These are phyloP conservation scores for Coemansia sp. DNA, from an alignment of 192 early-diverging fungal genomes.

Conservation along the genomic window DNA sequence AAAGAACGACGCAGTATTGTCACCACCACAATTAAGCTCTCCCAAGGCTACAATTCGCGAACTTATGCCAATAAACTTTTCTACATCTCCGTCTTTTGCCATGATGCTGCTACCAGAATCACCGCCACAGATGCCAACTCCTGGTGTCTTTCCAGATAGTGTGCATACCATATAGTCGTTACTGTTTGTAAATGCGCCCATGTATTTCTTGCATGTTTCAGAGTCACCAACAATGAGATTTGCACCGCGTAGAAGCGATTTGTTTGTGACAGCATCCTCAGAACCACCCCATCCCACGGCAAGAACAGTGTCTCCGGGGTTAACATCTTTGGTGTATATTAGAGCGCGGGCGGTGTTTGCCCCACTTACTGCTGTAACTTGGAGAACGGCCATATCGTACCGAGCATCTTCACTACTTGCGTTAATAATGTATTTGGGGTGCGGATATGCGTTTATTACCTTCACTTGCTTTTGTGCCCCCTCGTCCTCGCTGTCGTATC, in stretches of 20 bases:
- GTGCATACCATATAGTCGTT: slow-evolving; percentile 15
- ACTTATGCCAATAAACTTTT: slow-evolving; percentile 8
- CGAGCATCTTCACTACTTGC: neutral
- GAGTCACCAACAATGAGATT: slow-evolving; percentile 11
- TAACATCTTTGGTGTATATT: slow-evolving; percentile 10
- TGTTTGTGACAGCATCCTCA: neutral
- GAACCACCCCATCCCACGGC: slow-evolving; percentile 24
- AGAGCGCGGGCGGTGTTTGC: neutral
- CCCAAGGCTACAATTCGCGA: slow-evolving; percentile 2
- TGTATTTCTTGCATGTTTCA: slow-evolving; percentile 4
- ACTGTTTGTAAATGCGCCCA: neutral
- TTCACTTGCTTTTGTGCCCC: slow-evolving; percentile 3
- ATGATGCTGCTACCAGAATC: slow-evolving; percentile 21
- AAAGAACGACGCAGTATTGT: slow-evolving; percentile 15
- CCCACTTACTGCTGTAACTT: neutral
- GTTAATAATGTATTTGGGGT: slow-evolving; percentile 9
- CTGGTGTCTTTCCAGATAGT: slow-evolving; percentile 4
- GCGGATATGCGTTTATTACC: slow-evolving; percentile 1
- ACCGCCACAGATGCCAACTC: slow-evolving; percentile 12
- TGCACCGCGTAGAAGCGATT: slow-evolving; percentile 1
- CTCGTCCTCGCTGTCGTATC: slow-evolving; percentile 11
- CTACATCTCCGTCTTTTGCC: neutral
- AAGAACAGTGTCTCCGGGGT: slow-evolving; percentile 3
- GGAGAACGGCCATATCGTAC: slow-evolving; percentile 23
- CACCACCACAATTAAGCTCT: slow-evolving; percentile 6